phyloP scores from a whole-genome alignment of 495 filamentous ascomycete species.

The Hypoxylon intermedium region DNA sequence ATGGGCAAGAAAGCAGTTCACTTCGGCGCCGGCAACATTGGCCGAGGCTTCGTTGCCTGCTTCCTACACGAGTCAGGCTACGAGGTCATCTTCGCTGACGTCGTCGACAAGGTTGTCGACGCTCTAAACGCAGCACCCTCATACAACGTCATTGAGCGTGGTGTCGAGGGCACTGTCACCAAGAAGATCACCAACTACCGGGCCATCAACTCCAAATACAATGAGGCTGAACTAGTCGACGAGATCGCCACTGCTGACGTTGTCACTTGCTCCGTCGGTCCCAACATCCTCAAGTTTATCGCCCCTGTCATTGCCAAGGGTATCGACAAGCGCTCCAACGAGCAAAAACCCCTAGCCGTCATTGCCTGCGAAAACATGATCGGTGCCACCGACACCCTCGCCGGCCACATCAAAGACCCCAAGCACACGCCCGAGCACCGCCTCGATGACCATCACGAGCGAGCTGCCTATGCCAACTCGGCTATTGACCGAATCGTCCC shows the following conservation, averaged over 20 bases:
- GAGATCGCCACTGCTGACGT: slow-evolving; percentile 88
- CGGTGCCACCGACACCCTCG: slow-evolving; percentile 84
- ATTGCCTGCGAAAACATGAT: slow-evolving; percentile 99
- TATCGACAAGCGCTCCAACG: slow-evolving; percentile 72
- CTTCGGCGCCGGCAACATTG: slow-evolving; percentile 94
- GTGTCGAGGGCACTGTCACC: slow-evolving; percentile 78
- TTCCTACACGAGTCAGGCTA: slow-evolving; percentile 87
- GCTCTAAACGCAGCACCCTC: slow-evolving; percentile 72
- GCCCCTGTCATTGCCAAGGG: slow-evolving; percentile 92
- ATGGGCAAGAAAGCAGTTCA: slow-evolving; percentile 86
- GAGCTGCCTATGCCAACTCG: slow-evolving; percentile 89
- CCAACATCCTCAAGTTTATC: slow-evolving; percentile 94
- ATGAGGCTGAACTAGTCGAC: slow-evolving; percentile 77
- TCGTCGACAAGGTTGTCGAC: slow-evolving; percentile 80
- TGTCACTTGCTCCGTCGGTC: slow-evolving; percentile 96
- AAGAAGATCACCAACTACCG: slow-evolving; percentile 91
- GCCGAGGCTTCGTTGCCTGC: slow-evolving; percentile 63
- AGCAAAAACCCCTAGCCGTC: slow-evolving; percentile 78
- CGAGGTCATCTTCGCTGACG: slow-evolving; percentile 94
- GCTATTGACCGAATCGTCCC: slow-evolving; percentile 98
- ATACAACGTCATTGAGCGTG: slow-evolving; percentile 94
- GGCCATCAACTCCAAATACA: slow-evolving; percentile 89
- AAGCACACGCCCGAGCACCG: slow-evolving; percentile 67
- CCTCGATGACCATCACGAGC: slow-evolving; percentile 64
- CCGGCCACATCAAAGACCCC: slow-evolving; percentile 76